phyloP scores from a whole-genome alignment of 2,329 filamentous ascomycete genomes.

The Exophiala mesophila region DNA sequence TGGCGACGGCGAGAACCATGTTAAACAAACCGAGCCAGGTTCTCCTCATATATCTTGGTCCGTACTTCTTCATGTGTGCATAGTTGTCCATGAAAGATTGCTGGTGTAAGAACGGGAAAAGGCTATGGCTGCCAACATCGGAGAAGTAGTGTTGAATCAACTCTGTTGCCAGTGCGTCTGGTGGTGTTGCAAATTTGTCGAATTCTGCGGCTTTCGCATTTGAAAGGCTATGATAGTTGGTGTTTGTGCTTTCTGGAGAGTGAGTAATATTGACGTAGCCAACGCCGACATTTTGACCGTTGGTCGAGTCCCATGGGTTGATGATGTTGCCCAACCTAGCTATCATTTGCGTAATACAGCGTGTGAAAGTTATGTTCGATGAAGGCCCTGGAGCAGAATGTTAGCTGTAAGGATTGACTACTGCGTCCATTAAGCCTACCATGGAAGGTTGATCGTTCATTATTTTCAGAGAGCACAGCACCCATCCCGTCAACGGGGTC shows the following conservation, averaged over 20 bases:
- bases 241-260: neutral
- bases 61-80: conserved; percentile 18
- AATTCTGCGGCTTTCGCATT: neutral
- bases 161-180: neutral
- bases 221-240: neutral
- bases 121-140: conserved; percentile 24
- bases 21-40: conserved; percentile 31
- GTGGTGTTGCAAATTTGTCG: neutral
- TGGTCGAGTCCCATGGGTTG: neutral
- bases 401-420: neutral
- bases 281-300: neutral
- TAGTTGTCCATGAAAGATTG: conserved; percentile 27
- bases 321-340: neutral
- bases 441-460: neutral
- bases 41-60: conserved; percentile 21
- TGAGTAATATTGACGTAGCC: neutral
- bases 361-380: neutral
- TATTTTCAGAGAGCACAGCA: neutral
- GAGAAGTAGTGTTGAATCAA: conserved; percentile 26
- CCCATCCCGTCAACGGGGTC: neutral
- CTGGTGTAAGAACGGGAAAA: conserved; percentile 28
- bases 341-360: neutral
- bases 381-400: neutral
- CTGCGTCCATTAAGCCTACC: neutral
- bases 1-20: conserved; percentile 29